phyloP scores from a whole-genome alignment of 2,329 filamentous ascomycete genomes.

The Aspergillus nomiae region DNA sequence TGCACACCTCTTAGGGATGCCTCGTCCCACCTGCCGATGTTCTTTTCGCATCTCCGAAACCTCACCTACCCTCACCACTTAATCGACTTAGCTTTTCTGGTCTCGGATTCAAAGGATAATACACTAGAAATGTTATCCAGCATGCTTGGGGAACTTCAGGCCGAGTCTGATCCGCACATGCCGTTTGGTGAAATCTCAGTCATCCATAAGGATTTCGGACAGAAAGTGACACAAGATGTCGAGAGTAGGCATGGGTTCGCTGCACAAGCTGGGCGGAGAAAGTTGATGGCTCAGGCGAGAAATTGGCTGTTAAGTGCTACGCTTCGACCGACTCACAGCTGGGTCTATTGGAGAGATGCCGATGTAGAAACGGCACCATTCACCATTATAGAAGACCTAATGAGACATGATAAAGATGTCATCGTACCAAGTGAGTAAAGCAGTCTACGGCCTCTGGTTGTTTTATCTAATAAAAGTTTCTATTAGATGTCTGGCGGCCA shows the following conservation, averaged over 20 bases:
- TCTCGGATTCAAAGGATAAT: slow-evolving; percentile 94
- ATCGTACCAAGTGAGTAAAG: slow-evolving; percentile 90
- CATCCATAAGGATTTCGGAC: slow-evolving; percentile 98
- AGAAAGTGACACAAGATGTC: slow-evolving; percentile 96
- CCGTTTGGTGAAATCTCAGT: slow-evolving; percentile 96
- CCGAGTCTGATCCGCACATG: slow-evolving; percentile 74
- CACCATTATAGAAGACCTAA: slow-evolving; percentile 94
- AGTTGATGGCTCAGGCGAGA: slow-evolving; percentile 95
- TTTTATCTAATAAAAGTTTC: slow-evolving; percentile 17
- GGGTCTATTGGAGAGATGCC: slow-evolving; percentile 99
- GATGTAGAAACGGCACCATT: slow-evolving; percentile 97
- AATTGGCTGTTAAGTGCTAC: slow-evolving; percentile 97
- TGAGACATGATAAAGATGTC: slow-evolving; percentile 98
- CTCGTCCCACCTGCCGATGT: slow-evolving; percentile 90
- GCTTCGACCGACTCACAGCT: slow-evolving; percentile 90
- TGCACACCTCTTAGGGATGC: slow-evolving; percentile 95
- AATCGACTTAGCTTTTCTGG: slow-evolving; percentile 93
- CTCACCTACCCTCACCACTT: slow-evolving; percentile 96
- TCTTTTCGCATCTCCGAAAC: slow-evolving; percentile 96
- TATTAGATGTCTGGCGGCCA: slow-evolving; percentile 93
- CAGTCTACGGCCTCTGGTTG: neutral
- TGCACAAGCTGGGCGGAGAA: slow-evolving; percentile 87
- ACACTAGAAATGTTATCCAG: slow-evolving; percentile 76
- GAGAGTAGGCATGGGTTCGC: slow-evolving; percentile 97
- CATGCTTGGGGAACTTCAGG: slow-evolving; percentile 77